These are phyloP conservation scores for Sugiyamaella chiloensis DNA, from an alignment of 805 yeast species.

Conservation along the genomic window DNA sequence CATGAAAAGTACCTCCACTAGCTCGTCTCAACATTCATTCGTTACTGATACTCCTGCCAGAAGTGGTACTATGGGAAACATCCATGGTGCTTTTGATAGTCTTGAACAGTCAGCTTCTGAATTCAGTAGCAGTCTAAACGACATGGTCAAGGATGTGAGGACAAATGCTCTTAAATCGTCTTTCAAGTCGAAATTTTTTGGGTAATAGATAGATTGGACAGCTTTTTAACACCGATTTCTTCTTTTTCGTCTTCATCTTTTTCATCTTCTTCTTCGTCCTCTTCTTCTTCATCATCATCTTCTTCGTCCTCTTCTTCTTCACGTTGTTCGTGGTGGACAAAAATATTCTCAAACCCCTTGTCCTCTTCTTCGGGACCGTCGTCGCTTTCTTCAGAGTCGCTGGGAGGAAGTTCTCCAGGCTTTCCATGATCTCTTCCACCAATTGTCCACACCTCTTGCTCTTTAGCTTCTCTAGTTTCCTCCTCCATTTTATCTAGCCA, in stretches of 20 bases:
- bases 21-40: not conserved
- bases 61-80: conserved; percentile 37
- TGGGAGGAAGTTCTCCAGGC: conserved; percentile 29
- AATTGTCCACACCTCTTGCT: conserved; percentile 68
- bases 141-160: conserved; percentile 29
- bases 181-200: conserved; percentile 24
- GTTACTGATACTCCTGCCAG: not conserved
- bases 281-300: conserved; percentile 4
- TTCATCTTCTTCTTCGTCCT: conserved; percentile 16
- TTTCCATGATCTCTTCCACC: conserved; percentile 67
- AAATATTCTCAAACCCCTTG: conserved; percentile 2
- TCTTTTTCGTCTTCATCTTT: conserved; percentile 28
- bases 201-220: conserved; percentile 1
- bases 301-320: conserved; percentile 8
- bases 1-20: not conserved
- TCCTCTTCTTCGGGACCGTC: conserved; percentile 15
- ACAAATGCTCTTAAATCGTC: conserved; percentile 23
- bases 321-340: conserved; percentile 6
- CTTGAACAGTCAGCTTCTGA: conserved; percentile 45
- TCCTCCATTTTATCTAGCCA: conserved; percentile 67
- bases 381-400: conserved; percentile 24
- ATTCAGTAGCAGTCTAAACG: conserved; percentile 43
- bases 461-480: conserved; percentile 33
- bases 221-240: conserved; percentile 24
- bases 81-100: conserved; percentile 42